Conservation (phyloP, 495 filamentous ascomycete genomes). For the Aspergillus diversus region DNA sequence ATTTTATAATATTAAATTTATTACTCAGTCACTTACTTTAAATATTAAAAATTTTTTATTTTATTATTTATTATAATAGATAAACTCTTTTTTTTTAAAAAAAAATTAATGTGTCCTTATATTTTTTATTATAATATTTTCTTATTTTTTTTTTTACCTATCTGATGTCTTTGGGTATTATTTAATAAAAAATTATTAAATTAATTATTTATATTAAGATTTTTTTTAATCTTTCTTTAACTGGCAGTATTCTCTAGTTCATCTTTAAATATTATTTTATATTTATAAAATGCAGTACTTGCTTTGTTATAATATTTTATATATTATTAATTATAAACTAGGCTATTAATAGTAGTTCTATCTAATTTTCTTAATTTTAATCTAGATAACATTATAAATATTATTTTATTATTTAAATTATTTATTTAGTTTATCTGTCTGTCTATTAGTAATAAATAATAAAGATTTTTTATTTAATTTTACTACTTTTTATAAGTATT, state of each 20-base stretch:
- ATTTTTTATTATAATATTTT: slow-evolving; percentile 6
- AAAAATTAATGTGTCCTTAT: not conserved
- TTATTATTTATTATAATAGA: slow-evolving; percentile 4
- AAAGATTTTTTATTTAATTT: not conserved
- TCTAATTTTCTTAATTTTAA: slow-evolving; percentile 5
- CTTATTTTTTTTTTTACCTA: slow-evolving; percentile 6
- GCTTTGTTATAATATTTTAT: slow-evolving; percentile 7
- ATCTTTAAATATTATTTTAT: slow-evolving; percentile 1
- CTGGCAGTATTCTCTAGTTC: too few relatives aligned
- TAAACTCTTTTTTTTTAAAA: slow-evolving; percentile 3
- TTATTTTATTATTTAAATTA: slow-evolving; percentile 4
- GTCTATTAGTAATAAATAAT: slow-evolving; percentile 2
- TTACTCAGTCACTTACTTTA: not conserved
- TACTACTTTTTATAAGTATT: too few relatives aligned
- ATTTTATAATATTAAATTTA: slow-evolving; percentile 9
- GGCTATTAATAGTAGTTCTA: slow-evolving; percentile 1
- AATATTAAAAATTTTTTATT: slow-evolving; percentile 3
- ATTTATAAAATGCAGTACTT: slow-evolving; percentile 9
- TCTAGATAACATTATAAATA: slow-evolving; percentile 1
- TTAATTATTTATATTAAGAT: slow-evolving; percentile 10
- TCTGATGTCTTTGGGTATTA: not conserved
- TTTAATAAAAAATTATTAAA: slow-evolving; percentile 5
- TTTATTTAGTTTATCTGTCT: not conserved
- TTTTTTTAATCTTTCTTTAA: too few relatives aligned
- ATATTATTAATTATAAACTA: slow-evolving; percentile 7